phyloP scores from a whole-genome alignment of 768 basidiomycete genomes.

The Pholiota microspora region DNA sequence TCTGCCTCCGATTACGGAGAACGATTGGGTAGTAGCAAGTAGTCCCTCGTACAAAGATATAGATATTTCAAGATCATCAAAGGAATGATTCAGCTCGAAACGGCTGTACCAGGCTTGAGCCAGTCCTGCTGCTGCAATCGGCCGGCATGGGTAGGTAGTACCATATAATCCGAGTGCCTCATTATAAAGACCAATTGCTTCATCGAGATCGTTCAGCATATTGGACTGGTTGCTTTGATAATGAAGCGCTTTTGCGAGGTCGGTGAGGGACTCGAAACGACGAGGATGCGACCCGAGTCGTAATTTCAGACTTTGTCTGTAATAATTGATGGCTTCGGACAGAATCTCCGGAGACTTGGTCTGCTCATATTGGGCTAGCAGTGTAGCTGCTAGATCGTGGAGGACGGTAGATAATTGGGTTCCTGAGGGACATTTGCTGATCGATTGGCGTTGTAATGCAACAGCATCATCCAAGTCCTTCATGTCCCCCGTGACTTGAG shows the following conservation, averaged over 20 bases:
- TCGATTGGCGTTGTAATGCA: neutral
- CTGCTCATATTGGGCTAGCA: neutral
- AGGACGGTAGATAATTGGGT: neutral
- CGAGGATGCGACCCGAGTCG: neutral
- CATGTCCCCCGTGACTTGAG: neutral
- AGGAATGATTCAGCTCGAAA: neutral
- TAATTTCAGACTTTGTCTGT: neutral
- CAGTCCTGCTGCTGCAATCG: neutral
- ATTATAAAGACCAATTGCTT: neutral
- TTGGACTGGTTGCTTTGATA: no score
- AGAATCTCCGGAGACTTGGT: neutral
- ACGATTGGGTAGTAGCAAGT: neutral
- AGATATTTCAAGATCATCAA: neutral
- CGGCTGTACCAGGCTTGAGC: neutral
- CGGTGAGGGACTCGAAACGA: neutral
- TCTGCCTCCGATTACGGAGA: neutral
- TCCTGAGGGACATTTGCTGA: neutral
- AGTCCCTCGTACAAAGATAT: neutral
- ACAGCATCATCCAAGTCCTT: neutral
- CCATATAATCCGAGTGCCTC: neutral
- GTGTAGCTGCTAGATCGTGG: neutral
- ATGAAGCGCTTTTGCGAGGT: neutral
- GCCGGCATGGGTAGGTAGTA: neutral
- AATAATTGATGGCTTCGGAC: neutral
- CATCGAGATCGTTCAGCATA: neutral